A percentile compares a stretch with the other conserved stretches of the same genome.
phyloP scores from a whole-genome alignment of 305 asterid genomes.

The Solanum aculeatissimum region DNA sequence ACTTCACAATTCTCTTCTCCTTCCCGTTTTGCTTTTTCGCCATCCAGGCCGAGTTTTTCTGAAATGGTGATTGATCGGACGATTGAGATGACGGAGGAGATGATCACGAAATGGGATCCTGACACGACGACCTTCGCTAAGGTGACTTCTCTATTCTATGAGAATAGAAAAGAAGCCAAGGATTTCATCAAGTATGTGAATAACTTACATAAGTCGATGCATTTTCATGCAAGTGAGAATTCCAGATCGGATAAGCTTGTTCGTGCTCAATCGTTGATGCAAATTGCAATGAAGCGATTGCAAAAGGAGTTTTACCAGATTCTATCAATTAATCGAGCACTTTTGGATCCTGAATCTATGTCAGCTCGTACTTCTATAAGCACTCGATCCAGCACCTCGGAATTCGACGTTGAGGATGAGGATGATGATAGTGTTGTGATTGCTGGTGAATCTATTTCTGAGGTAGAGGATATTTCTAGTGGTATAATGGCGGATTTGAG shows the following conservation, averaged over 20 bases:
- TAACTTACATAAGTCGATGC: slow-evolving; percentile 67
- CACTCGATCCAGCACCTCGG: slow-evolving; percentile 40
- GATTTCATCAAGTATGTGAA: slow-evolving; percentile 45
- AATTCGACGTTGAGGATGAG: slow-evolving; percentile 29
- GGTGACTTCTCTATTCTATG: slow-evolving; percentile 71
- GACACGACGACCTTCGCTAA: slow-evolving; percentile 33
- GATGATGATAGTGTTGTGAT: slow-evolving; percentile 11
- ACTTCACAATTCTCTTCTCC: slow-evolving; percentile 19
- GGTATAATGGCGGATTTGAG: slow-evolving; percentile 53
- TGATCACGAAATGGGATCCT: slow-evolving; percentile 59
- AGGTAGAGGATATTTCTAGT: slow-evolving; percentile 47
- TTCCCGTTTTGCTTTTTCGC: slow-evolving; percentile 29
- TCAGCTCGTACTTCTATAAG: slow-evolving; percentile 33
- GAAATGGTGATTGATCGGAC: slow-evolving; percentile 64
- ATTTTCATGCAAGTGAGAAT: slow-evolving; percentile 32
- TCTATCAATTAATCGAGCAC: slow-evolving; percentile 62
- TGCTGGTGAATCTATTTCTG: slow-evolving; percentile 26
- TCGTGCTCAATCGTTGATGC: slow-evolving; percentile 60
- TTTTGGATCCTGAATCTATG: slow-evolving; percentile 72
- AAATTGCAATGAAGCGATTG: slow-evolving; percentile 64
- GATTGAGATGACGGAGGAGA: slow-evolving; percentile 44
- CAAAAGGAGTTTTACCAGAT: slow-evolving; percentile 86
- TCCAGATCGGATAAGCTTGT: slow-evolving; percentile 37
- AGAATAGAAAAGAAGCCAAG: slow-evolving; percentile 51
- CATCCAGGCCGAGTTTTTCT: slow-evolving; percentile 43